Conservation (phyloP, 768 basidiomycete species). For the Dentipellis fragilis region DNA sequence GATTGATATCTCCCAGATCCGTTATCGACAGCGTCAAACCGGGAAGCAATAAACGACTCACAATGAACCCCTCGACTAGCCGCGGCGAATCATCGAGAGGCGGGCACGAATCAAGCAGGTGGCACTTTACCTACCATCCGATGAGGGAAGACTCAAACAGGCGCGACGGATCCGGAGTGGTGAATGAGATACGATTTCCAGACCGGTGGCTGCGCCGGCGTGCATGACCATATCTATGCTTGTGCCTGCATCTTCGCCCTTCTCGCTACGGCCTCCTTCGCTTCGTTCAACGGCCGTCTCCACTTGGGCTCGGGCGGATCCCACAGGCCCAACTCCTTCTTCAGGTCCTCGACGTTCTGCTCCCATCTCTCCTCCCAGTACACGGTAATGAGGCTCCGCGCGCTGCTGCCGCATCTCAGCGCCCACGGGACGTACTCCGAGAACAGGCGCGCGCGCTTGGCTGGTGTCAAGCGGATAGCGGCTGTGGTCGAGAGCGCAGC, state of each 20-base stretch:
- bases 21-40: too few species aligned
- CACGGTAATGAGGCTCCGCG: conserved; percentile 73
- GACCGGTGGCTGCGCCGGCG: too few species aligned
- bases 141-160: too few species aligned
- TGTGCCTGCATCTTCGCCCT: conserved; percentile 2
- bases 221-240: too few species aligned
- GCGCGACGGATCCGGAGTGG: too few species aligned
- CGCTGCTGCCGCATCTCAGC: conserved; percentile 66
- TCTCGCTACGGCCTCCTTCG: conserved; percentile 36
- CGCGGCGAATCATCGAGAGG: too few species aligned
- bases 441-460: conserved; percentile 38
- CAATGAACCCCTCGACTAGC: too few species aligned
- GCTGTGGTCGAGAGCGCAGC: conserved; percentile 75
- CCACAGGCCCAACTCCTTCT: conserved; percentile 77
- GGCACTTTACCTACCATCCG: too few species aligned
- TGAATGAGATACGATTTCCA: too few species aligned
- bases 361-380: conserved; percentile 97
- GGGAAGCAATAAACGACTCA: too few species aligned
- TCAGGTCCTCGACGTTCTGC: conserved; percentile 71
- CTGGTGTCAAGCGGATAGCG: conserved; percentile 53
- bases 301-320: conserved; percentile 70
- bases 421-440: conserved; percentile 92
- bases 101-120: too few species aligned
- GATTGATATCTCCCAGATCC: too few species aligned
- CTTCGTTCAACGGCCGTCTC: conserved; percentile 56